Evolutionary conservation across 352 stramenopile genomes (phyloP), one percentile per base, ranked within the genome.

Genomic region (Pythium sp.): DNA sequence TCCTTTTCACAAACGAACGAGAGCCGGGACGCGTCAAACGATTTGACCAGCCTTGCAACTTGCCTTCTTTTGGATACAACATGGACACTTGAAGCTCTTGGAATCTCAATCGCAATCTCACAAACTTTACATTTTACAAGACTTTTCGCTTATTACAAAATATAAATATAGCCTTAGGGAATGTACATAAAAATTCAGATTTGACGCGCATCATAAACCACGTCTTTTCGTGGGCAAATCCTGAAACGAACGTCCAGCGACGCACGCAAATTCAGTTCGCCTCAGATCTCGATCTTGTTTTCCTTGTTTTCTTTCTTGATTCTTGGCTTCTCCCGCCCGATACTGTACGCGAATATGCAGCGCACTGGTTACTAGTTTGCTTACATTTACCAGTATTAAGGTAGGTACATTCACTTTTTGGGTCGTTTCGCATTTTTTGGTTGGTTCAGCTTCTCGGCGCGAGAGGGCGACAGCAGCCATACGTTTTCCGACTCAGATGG

Each of bases 401-500:
- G 51, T 61, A 68, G 34, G 62, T 68, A 60, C 38, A 54, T 7
- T 32, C 38, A 43, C 36, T 47, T 49, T 18, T 18, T 3, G 5
- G 5, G 51, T 61, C 51, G 62, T 68, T 68, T 68, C 51, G 38
- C 51, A 43, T 7, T 59, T 60, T 61, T 68, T 61, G 62, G 32
- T 46, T 68, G 49, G 62, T 62, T 61, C 62, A 68, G 62, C 62
- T 68, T 62, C 24, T 58, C 24, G 34, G 46, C 36, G 32, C 62
- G 26, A 68, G 34, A 36, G 34, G 49, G 26, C 62, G 60, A 65
- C 62, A 60, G 12, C 47, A 67, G 62, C 62, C 62, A 62, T 53
- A 60, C 62, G 24, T 62, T 67, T 60, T 30, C 30, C 30, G 51
- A 67, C 62, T 67, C 62, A 67, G 49, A 67, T 61, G 62, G 62